Evolutionary conservation across 169 alveolate genomes (phyloP).

Genomic region (Plasmodium fragile): DNA sequence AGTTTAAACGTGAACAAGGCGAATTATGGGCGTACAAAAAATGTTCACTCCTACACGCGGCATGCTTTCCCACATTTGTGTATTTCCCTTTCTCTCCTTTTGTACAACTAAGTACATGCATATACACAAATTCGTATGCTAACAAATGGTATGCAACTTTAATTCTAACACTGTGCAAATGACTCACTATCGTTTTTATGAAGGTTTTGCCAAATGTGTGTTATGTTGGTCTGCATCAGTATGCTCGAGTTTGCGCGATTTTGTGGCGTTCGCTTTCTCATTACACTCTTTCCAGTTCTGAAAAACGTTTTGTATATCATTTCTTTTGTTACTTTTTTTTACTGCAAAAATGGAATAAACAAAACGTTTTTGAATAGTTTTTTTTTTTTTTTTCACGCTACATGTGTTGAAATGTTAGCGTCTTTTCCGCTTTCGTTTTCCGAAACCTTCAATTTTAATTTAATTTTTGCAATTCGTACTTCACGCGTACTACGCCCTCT

Average conservation of each 20-base stretch:
- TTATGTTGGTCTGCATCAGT: background rate
- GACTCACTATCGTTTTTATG: background rate
- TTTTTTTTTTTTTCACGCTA: background rate
- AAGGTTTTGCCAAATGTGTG: background rate
- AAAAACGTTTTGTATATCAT: background rate
- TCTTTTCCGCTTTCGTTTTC: background rate
- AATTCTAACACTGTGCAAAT: background rate
- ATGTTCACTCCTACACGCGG: background rate
- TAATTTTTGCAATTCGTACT: background rate
- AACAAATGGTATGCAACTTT: background rate
- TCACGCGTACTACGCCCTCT: background rate
- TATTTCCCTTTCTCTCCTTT: background rate
- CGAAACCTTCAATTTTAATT: background rate
- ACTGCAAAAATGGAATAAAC: background rate
- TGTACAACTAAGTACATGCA: background rate
- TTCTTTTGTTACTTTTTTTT: background rate
- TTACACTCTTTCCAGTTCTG: background rate
- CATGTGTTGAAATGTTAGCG: slow-evolving; percentile 6
- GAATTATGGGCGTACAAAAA: background rate
- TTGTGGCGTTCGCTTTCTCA: background rate
- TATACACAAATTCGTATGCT: background rate
- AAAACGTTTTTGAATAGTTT: background rate
- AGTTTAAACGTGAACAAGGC: background rate
- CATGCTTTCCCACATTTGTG: background rate
- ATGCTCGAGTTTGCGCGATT: background rate